These are phyloP conservation scores for Solanum lycopersicoides DNA, from an alignment of 257 asterid genomes.

Conservation along the genomic window DNA sequence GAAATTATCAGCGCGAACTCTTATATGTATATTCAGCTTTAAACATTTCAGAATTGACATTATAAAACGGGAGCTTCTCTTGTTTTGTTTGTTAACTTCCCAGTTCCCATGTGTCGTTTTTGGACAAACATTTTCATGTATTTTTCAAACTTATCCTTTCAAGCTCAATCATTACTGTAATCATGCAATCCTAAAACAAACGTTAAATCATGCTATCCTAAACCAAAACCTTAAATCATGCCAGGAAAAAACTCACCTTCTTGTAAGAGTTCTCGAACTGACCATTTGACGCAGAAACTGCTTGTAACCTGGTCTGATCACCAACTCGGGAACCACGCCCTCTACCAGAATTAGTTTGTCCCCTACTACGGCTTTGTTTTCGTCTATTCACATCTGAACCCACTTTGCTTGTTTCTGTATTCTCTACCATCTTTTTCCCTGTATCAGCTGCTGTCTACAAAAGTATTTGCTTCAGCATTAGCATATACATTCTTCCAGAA, in stretches of 20 bases:
- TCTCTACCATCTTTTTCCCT: conserved; percentile 38
- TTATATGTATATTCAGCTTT: neutral
- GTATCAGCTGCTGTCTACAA: conserved; percentile 38
- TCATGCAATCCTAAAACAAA: neutral
- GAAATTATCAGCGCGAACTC: neutral
- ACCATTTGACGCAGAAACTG: conserved; percentile 45
- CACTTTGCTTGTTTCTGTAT: conserved; percentile 33
- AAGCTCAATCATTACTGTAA: neutral
- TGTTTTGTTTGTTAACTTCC: neutral
- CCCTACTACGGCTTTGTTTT: conserved; percentile 74
- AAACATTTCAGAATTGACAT: neutral
- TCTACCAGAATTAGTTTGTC: conserved; percentile 56
- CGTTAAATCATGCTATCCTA: neutral
- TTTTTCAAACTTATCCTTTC: neutral
- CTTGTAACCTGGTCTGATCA: conserved; percentile 48
- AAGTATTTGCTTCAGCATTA: conserved; percentile 19
- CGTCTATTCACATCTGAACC: conserved; percentile 51
- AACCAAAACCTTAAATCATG: neutral
- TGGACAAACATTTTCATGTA: neutral
- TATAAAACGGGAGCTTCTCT: neutral
- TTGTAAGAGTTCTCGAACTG: conserved; percentile 42
- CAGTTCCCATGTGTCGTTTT: neutral
- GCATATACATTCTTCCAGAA: conserved; percentile 1
- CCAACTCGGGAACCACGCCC: conserved; percentile 65
- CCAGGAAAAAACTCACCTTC: conserved; percentile 34